Evolutionary conservation across 768 basidiomycete species (phyloP), one percentile per base, ranked within the genome.

Genomic region (Pisolithus marmoratus): DNA sequence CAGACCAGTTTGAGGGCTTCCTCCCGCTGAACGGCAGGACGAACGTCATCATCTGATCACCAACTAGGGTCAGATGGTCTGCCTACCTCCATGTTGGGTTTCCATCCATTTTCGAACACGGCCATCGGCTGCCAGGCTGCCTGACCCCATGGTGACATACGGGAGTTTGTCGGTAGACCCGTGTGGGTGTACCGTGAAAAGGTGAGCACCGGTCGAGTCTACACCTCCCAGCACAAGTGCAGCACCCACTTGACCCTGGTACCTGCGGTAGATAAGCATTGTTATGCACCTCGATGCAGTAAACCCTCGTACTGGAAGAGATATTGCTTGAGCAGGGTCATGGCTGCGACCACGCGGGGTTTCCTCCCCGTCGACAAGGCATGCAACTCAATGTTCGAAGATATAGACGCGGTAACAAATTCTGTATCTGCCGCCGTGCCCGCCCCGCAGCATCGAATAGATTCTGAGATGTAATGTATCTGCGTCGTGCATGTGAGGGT

Each of bases 361-460:
- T 90, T 92, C 52, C 95, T 74, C 22, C 94, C 94, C 27, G 90
- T 94, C 17, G 89, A 87, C 27, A 98, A 79, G 1, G 84, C 80
- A 64, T 98, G 95, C 14, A 99, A 77, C 68, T 94, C 91, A 70
- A 99, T 90, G 71, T 96, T 96, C 38, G 91, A 94, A 2, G 91
- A 91, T 65, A 99, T 97, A 64, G 94, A 80, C 14, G 91, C 92
- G 44, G 96, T 97, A 31, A 84, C 86, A 63, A 93, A 94, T 67
- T 95, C 93, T 0, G 95, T 97, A 65, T 99, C 96, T 8, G 96
- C 96, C n/a, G 95, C 96, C 2, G 96, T 98, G 54, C 96, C 96
- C 1, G 96, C 96, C 61, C 96, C 96, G 66, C 95, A 97, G 75
- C 96, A 99, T 46, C 94, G 81, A 54, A 99, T 98, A 57, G 85